Evolutionary conservation across 805 yeast genomes (phyloP).

Genomic region (Yarrowia sp.): DNA sequence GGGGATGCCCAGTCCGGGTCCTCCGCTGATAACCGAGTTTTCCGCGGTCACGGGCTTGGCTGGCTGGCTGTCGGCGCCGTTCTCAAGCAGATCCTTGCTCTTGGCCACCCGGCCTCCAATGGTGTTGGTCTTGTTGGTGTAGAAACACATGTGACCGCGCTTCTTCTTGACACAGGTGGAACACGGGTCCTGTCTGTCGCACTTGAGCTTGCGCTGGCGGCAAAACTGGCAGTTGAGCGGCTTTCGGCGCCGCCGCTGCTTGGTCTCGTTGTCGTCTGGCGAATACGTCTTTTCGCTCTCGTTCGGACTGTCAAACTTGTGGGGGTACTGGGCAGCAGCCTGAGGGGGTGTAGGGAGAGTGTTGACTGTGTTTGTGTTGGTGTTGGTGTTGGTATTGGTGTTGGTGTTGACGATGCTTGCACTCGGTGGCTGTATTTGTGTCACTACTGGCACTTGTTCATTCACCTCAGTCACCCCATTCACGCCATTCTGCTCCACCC

Average conservation of each 20-base stretch:
- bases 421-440: not conserved
- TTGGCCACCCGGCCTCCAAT: slow-evolving; percentile 32
- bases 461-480: too few species aligned
- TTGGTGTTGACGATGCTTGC: not conserved
- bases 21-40: not conserved
- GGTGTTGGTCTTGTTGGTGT: slow-evolving; percentile 36
- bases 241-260: slow-evolving; percentile 46
- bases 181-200: slow-evolving; percentile 50
- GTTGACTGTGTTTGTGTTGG: not conserved
- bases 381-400: not conserved
- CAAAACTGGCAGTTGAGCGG: slow-evolving; percentile 49
- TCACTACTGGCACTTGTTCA: too few species aligned
- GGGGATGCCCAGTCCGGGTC: not conserved
- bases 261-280: slow-evolving; percentile 18
- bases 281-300: not conserved
- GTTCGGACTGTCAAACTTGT: not conserved
- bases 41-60: not conserved
- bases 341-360: not conserved
- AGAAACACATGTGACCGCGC: slow-evolving; percentile 41
- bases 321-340: not conserved
- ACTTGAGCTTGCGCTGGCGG: slow-evolving; percentile 49
- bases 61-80: not conserved
- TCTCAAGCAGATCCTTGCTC: slow-evolving; percentile 30
- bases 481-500: not conserved
- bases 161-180: slow-evolving; percentile 47